phyloP scores from a whole-genome alignment of 2,329 filamentous ascomycete species.

The Rhinocladiella similis region DNA sequence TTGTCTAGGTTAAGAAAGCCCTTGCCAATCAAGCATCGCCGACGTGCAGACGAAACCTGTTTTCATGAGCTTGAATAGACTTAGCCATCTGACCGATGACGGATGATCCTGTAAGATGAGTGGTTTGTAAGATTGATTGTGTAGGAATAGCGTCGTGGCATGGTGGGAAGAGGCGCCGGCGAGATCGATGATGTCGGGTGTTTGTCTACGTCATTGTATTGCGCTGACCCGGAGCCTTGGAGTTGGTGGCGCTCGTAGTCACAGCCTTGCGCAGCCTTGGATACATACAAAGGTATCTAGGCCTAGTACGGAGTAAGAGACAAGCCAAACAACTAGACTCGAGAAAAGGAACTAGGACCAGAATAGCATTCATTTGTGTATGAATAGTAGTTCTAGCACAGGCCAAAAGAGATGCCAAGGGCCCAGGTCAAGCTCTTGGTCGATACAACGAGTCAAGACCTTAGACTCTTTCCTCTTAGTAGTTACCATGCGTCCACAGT shows the following conservation, averaged over 20 bases:
- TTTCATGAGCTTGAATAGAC: neutral
- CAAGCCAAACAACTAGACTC: neutral
- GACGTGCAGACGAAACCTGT: neutral
- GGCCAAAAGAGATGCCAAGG: too few species aligned
- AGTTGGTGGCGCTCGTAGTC: neutral
- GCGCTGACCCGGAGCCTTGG: neutral
- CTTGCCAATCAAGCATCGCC: neutral
- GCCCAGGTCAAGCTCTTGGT: too few species aligned
- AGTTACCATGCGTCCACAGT: slow-evolving; percentile 10
- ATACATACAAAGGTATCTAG: too few species aligned
- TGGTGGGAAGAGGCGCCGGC: neutral
- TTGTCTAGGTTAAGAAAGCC: too few species aligned
- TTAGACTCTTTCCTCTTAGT: neutral
- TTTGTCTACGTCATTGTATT: neutral
- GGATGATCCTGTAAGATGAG: neutral
- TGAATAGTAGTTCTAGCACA: neutral
- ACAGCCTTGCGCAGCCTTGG: neutral
- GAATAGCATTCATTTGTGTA: neutral
- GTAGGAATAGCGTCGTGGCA: neutral
- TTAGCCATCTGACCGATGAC: neutral
- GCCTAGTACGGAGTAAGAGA: neutral
- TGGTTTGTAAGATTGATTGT: neutral
- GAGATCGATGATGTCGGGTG: neutral
- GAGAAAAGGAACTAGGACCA: too few species aligned
- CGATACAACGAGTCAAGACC: neutral